phyloP scores from a whole-genome alignment of 2,329 filamentous ascomycete genomes.

The Alternaria incomplexa region DNA sequence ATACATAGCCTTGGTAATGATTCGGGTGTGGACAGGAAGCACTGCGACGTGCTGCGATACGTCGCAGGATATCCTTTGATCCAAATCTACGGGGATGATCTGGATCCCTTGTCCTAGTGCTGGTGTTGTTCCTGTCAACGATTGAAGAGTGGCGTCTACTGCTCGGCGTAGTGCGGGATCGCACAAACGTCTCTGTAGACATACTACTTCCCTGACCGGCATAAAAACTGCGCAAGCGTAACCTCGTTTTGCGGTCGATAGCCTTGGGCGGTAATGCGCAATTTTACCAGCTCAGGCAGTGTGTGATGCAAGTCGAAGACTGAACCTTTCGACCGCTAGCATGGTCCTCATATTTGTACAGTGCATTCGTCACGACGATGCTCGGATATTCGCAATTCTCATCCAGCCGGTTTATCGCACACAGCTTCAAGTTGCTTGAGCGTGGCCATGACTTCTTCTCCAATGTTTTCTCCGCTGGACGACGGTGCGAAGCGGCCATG shows the following conservation, averaged over 20 bases:
- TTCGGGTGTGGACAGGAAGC: background rate
- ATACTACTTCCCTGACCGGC: background rate
- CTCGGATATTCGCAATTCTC: slow-evolving; percentile 7
- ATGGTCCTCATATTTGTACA: background rate
- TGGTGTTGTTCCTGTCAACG: background rate
- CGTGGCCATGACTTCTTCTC: slow-evolving; percentile 71
- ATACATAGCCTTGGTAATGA: background rate
- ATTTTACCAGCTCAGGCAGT: background rate
- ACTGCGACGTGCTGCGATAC: background rate
- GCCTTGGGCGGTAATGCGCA: background rate
- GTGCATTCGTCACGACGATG: background rate
- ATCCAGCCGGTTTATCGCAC: slow-evolving; percentile 52
- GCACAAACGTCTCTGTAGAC: background rate
- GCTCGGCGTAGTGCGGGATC: background rate
- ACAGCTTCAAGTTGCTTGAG: slow-evolving; percentile 68
- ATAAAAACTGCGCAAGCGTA: background rate
- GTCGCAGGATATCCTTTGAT: background rate
- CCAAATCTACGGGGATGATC: background rate
- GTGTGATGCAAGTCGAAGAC: background rate
- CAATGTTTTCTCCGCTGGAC: slow-evolving; percentile 63
- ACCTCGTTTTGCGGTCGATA: background rate
- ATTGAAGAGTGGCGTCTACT: background rate
- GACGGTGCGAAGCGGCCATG: slow-evolving; percentile 71
- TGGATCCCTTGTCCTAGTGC: background rate
- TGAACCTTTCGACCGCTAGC: background rate